phyloP scores from a whole-genome alignment of 208 protist species.

The Wallacemonas sp. region DNA sequence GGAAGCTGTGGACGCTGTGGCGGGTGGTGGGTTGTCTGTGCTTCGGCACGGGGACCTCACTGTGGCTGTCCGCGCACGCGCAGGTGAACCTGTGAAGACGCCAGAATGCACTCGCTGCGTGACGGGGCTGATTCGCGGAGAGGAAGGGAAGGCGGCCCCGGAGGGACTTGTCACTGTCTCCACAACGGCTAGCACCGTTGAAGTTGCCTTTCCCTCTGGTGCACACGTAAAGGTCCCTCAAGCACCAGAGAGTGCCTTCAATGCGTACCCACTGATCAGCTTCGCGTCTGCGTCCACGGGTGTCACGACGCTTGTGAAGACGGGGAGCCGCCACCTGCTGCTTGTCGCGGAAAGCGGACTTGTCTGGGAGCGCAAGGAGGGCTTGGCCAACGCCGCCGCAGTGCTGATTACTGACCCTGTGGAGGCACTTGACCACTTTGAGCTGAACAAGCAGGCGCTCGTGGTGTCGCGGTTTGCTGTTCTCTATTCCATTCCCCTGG shows the following conservation, averaged over 20 bases:
- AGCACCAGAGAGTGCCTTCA: constrained; percentile 8
- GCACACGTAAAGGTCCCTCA: not conserved
- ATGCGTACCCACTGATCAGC: constrained; percentile 27
- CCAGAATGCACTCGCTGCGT: constrained; percentile 8
- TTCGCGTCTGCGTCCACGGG: constrained; percentile 19
- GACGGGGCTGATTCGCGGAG: not conserved
- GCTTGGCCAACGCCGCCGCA: constrained; percentile 42
- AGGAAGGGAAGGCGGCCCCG: not conserved
- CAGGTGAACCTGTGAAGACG: not conserved
- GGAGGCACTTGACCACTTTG: constrained; percentile 65
- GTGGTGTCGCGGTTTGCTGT: constrained; percentile 54
- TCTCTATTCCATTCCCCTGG: constrained; percentile 66
- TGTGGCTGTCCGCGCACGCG: not conserved
- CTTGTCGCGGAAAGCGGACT: constrained; percentile 36
- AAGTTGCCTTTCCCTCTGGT: constrained; percentile 22
- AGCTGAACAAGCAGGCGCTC: constrained; percentile 72
- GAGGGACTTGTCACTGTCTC: constrained; percentile 11
- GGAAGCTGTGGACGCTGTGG: not conserved
- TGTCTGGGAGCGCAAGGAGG: constrained; percentile 75
- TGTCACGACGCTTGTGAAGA: constrained; percentile 45
- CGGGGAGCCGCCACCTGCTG: constrained; percentile 49
- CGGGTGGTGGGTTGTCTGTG: not conserved
- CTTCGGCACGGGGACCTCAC: not conserved
- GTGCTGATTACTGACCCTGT: constrained; percentile 49
- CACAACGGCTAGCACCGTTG: constrained; percentile 4